Evolutionary conservation across 2,329 filamentous ascomycete species (phyloP).

Genomic region (Exophiala calicioides): DNA sequence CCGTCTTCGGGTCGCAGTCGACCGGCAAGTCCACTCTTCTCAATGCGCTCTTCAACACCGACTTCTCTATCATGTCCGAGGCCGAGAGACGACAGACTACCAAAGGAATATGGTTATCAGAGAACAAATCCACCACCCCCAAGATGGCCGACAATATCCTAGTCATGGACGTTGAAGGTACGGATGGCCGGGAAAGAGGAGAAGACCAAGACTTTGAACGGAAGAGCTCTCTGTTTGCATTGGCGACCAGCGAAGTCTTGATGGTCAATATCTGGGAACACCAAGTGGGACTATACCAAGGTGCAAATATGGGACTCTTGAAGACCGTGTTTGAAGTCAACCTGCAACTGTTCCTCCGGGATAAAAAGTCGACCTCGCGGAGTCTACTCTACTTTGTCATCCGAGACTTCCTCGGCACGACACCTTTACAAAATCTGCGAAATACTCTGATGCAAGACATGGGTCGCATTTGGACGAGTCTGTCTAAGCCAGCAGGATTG

Average conservation of each 20-base stretch:
- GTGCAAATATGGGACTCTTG: slow-evolving; percentile 95
- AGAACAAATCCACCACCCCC: slow-evolving; percentile 68
- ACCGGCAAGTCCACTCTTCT: slow-evolving; percentile 97
- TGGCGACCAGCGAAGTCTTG: slow-evolving; percentile 95
- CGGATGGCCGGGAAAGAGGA: slow-evolving; percentile 90
- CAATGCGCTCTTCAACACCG: slow-evolving; percentile 91
- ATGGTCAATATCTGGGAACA: slow-evolving; percentile 99
- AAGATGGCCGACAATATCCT: slow-evolving; percentile 95
- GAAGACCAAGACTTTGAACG: slow-evolving; percentile 99
- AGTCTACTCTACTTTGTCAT: slow-evolving; percentile 98
- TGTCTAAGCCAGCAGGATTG: slow-evolving; percentile 86
- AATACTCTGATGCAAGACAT: slow-evolving; percentile 89
- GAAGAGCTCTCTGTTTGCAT: slow-evolving; percentile 94
- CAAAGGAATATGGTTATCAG: slow-evolving; percentile 99
- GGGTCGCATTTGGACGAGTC: slow-evolving; percentile 84
- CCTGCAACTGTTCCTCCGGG: slow-evolving; percentile 92
- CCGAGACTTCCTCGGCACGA: slow-evolving; percentile 90
- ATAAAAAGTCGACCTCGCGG: slow-evolving; percentile 82
- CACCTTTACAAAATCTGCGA: slow-evolving; percentile 84
- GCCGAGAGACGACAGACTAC: slow-evolving; percentile 91
- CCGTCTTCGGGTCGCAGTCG: slow-evolving; percentile 97
- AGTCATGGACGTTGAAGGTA: slow-evolving; percentile 99
- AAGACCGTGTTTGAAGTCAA: slow-evolving; percentile 99
- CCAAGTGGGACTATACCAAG: slow-evolving; percentile 96
- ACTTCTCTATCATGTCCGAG: slow-evolving; percentile 98